Evolutionary conservation across 139 green algal genomes (phyloP), one percentile per base, ranked within the genome.

Genomic region (Haematococcus sp.): DNA sequence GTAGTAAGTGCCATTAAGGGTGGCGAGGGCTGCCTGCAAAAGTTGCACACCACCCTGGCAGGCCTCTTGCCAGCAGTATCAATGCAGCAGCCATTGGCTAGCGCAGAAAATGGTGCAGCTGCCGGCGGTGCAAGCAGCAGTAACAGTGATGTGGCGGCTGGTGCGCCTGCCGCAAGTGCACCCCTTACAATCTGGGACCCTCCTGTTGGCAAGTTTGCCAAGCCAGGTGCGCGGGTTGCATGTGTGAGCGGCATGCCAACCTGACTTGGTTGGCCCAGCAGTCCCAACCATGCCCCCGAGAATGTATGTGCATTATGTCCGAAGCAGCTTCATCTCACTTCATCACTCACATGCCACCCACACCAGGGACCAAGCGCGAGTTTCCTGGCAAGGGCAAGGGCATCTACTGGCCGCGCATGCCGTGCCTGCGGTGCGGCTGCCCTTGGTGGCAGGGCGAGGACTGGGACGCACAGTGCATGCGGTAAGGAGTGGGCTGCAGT

Each of bases 391-490:
- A 52, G 3, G 79, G 73, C 13, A 79, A 68, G n/a, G 77, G 70
- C 43, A 56, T 79, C 52, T 87, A 75, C 73, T 90, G 86, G 86
- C 88, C 88, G 0, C 79, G 84, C 17, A 91, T 89, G 86, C 84
- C 86, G 5, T 91, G 82, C 74, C 75, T 93, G 76, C 73, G 71
- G 27, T 96, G 91, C 68, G 91, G 91, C 13, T 94, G 88, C 71
- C 88, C 90, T 15, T 96, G 91, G 91, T 96, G 90, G 90, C 74
- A 85, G 16, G 88, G 86, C 3, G 91, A 95, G 49, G 90, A 93
- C 64, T 96, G 91, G 91, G 82, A 93, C 70, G 90, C 87, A 1
- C 60, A 58, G 27, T 96, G 91, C 74, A 63, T 81, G 5, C 65
- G 78, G 78, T 83, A 60, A 58, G 69, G 4, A 52, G 32, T 30